Percentiles rank a stretch among this genome's conserved stretches.
phyloP scores from a whole-genome alignment of 2,329 filamentous ascomycete genomes.

The Aspergillus ustus region DNA sequence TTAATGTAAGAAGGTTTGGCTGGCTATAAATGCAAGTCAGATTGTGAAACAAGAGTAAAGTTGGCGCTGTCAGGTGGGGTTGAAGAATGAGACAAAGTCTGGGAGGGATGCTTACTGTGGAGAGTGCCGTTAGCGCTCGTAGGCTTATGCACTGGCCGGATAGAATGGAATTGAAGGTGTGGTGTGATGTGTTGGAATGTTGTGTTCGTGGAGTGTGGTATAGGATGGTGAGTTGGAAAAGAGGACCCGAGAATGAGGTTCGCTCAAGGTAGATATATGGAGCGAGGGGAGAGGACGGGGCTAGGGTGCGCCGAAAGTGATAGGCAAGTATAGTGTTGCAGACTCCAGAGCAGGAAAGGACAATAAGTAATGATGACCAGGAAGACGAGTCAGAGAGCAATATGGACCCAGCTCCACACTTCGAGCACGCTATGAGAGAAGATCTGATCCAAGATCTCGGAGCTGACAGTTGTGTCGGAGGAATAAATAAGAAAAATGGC shows the following conservation, averaged over 20 bases:
- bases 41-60: neutral
- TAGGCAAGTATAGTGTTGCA: constrained; percentile 17
- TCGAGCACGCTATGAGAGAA: constrained; percentile 42
- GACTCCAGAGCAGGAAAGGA: constrained; percentile 23
- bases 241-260: constrained; percentile 17
- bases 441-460: constrained; percentile 47
- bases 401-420: constrained; percentile 36
- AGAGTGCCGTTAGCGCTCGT: neutral
- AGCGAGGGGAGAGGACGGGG: constrained; percentile 16
- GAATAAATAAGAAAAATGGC: constrained; percentile 26
- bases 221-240: neutral
- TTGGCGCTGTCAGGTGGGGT: neutral
- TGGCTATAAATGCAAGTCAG: neutral
- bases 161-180: neutral
- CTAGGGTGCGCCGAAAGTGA: constrained; percentile 15
- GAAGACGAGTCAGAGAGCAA: constrained; percentile 41
- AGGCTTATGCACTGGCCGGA: neutral
- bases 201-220: neutral
- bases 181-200: neutral
- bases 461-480: constrained; percentile 41
- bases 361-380: constrained; percentile 37
- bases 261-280: constrained; percentile 27
- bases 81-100: neutral
- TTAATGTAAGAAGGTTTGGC: neutral
- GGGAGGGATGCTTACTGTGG: neutral